A percentile compares a stretch with the other conserved stretches of the same genome.
Evolutionary conservation across 164 flowering plant species (phyloP).

Genomic region (Platanus orientalis): DNA sequence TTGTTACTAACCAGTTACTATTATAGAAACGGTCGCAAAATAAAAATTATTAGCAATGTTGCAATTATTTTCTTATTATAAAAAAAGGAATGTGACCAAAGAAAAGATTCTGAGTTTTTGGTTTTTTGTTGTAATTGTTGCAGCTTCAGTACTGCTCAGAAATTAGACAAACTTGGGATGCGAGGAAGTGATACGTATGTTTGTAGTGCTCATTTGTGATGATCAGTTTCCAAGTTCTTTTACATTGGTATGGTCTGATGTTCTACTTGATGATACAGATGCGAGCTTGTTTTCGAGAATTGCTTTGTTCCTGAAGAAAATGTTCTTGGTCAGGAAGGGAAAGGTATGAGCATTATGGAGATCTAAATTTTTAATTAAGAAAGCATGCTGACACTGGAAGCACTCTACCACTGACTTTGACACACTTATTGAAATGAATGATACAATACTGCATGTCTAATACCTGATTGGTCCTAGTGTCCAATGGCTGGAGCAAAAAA

Average conservation of each 20-base stretch:
- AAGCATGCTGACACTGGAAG: too few species aligned
- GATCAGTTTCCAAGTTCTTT: not conserved
- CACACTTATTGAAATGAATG: too few species aligned
- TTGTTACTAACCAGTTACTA: too few species aligned
- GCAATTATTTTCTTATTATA: too few species aligned
- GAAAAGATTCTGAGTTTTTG: not conserved
- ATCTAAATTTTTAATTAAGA: too few species aligned
- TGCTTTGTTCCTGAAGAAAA: constrained; percentile 97
- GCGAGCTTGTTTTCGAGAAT: constrained; percentile 96
- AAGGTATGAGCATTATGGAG: constrained; percentile 46
- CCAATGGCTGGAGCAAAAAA: too few species aligned
- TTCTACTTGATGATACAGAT: constrained; percentile 44
- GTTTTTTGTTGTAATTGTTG: constrained; percentile 10
- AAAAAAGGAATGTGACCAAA: too few species aligned
- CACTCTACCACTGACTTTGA: too few species aligned
- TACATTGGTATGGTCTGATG: constrained; percentile 9
- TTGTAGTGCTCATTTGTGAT: constrained; percentile 6
- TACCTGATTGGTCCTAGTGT: too few species aligned
- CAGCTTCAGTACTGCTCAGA: constrained; percentile 98
- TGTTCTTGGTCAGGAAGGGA: constrained; percentile 96
- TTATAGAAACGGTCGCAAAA: too few species aligned
- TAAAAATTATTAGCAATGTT: too few species aligned
- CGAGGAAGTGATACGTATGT: constrained; percentile 99
- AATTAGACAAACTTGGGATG: constrained; percentile 98
- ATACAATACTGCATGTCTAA: too few species aligned